A percentile compares a stretch with the other conserved stretches of the same genome.
Evolutionary conservation across 768 basidiomycete species (phyloP).

Genomic region (Suillus luteus): DNA sequence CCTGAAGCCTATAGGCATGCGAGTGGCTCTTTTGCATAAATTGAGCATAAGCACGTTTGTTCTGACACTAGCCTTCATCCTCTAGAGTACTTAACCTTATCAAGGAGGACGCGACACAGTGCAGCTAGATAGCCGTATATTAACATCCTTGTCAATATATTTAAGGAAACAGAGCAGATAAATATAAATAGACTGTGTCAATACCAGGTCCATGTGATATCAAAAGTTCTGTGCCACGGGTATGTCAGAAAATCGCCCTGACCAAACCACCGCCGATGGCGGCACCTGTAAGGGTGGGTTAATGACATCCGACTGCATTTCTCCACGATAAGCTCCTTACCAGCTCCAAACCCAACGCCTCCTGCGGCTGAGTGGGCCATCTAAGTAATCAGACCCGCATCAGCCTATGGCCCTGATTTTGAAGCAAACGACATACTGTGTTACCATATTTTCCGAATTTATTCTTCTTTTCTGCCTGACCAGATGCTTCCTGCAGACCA

Average conservation of each 20-base stretch:
- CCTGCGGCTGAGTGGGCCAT: conserved; percentile 65
- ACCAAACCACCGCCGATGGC: conserved; percentile 55
- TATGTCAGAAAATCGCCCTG: conserved; percentile 46
- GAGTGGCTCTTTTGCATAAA: conserved; percentile 47
- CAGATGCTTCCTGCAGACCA: conserved; percentile 31
- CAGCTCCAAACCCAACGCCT: conserved; percentile 78
- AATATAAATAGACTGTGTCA: background rate
- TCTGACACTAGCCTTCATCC: conserved; percentile 36
- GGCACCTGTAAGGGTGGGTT: conserved; percentile 36
- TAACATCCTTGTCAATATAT: background rate
- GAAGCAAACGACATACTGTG: conserved; percentile 43
- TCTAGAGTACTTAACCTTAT: conserved; percentile 44
- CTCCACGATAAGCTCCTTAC: conserved; percentile 37
- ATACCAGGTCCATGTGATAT: background rate
- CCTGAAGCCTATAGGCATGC: conserved; percentile 65
- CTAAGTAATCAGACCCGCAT: conserved; percentile 22
- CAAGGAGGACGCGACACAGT: conserved; percentile 33
- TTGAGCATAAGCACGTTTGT: conserved; percentile 35
- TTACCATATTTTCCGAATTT: conserved; percentile 59
- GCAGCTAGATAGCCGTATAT: background rate
- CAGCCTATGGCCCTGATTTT: conserved; percentile 13
- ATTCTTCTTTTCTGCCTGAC: conserved; percentile 50
- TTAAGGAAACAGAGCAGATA: background rate
- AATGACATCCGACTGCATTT: background rate
- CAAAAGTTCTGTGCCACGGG: background rate